Evolutionary conservation across 495 filamentous ascomycete species (phyloP), one percentile per base, ranked within the genome.

Genomic region (Cladorrhinum samala): DNA sequence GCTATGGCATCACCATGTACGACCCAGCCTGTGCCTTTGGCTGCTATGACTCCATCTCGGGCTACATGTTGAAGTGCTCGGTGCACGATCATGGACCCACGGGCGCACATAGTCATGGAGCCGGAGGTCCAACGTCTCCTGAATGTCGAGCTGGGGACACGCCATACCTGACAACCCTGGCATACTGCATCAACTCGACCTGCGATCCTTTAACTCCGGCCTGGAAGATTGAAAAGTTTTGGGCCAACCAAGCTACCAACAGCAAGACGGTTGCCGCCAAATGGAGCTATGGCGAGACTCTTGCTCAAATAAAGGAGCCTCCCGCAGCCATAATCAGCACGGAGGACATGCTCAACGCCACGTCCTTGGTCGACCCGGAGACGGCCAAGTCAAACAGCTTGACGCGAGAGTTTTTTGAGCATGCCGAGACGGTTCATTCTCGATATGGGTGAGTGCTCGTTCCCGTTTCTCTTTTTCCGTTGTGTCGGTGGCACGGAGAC

Each of bases 61-160:
- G 40, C 2, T 62, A 57, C 47, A 59, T 52, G 24, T 60, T 73
- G 24, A 46, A 40, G 25, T 71, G 69, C 50, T 70, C 68, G 14
- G 36, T 25, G 8, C 30, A 48, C 18, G 50, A 46, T 3, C 41
- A 51, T 16, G 63, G 57, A 41, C 39, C 23, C 19, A 39, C 45
- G 4, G 41, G 36, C 13, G 24, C 45, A 0, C 52, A 59, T 30
- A 44, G 56, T 23, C 27, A 59, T 37, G 58, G 37, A 23, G 23
- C 46, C 42, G 44, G 33, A 39, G 53, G 54, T 20, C 52, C 47
- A 24, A 73, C 69, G 16, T 56, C 61, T 2, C 55, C 61, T 7
- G 54, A 63, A n/a, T 74, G 71, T 50, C 64, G 65, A 17, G 69
- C 71, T 11, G 53, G 41, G 9, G 61, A 72, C 52, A 56, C 61